A percentile compares a stretch with the other conserved stretches of the same genome.
phyloP scores from a whole-genome alignment of 2,329 filamentous ascomycete genomes.

The Coleophoma eucalyptorum region DNA sequence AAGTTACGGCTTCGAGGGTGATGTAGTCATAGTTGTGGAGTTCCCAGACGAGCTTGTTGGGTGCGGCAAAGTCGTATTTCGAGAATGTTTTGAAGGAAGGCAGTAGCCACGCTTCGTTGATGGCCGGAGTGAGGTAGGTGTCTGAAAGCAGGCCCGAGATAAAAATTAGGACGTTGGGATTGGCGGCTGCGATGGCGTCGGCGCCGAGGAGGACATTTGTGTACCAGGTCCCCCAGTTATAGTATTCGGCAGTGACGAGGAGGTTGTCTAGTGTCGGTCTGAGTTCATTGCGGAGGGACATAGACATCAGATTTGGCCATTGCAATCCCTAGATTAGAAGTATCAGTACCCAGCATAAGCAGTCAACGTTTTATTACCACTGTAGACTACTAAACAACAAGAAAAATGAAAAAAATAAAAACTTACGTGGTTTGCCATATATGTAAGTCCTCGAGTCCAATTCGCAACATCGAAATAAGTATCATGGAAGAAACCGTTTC shows the following conservation, averaged over 20 bases:
- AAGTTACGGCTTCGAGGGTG: constrained; percentile 28
- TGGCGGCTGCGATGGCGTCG: constrained; percentile 35
- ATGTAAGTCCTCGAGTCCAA: constrained; percentile 56
- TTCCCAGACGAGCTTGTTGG: constrained; percentile 42
- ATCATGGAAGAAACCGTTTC: constrained; percentile 60
- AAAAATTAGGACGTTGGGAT: constrained; percentile 40
- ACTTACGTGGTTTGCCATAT: constrained; percentile 46
- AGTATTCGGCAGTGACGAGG: constrained; percentile 18
- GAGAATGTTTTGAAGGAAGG: constrained; percentile 32
- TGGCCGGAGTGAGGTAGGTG: constrained; percentile 29
- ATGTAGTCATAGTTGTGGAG: constrained; percentile 40
- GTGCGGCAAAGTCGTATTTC: constrained; percentile 32
- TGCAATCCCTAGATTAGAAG: too few species aligned
- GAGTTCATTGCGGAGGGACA: constrained; percentile 35
- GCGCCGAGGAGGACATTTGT: constrained; percentile 36
- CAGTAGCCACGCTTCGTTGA: constrained; percentile 29
- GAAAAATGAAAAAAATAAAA: too few species aligned
- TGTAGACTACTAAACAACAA: too few species aligned
- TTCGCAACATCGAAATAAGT: constrained; percentile 52
- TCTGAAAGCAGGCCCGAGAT: constrained; percentile 44
- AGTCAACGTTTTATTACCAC: too few species aligned
- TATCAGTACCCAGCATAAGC: too few species aligned
- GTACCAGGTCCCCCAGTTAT: constrained; percentile 43
- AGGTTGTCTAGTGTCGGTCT: constrained; percentile 19
- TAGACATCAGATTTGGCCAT: background rate